A percentile compares a stretch with the other conserved stretches of the same genome.
Evolutionary conservation across 1,139 yeast genomes (phyloP).

Genomic region (Pichiaceae sp.): DNA sequence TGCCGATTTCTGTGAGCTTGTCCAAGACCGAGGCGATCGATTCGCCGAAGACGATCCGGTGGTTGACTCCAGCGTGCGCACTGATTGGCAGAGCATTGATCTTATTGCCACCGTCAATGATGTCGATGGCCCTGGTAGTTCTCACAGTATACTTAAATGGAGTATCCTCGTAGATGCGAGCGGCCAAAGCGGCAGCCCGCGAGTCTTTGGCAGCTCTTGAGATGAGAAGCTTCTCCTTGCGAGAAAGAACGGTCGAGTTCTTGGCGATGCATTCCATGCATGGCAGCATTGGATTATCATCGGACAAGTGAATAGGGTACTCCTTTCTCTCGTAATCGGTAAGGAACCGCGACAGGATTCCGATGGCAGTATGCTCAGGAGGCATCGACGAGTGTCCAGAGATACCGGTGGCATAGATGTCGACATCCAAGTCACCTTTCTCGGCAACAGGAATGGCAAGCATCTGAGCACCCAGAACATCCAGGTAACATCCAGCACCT

Average conservation of each 20-base stretch:
- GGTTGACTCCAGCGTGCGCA: conserved; percentile 41
- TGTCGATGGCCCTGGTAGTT: conserved; percentile 56
- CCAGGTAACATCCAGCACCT: conserved; percentile 39
- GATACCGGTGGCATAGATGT: conserved; percentile 45
- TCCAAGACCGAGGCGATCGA: conserved; percentile 22
- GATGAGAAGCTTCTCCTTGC: conserved; percentile 34
- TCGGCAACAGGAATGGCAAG: conserved; percentile 47
- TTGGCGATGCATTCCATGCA: conserved; percentile 33
- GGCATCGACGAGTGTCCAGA: conserved; percentile 64
- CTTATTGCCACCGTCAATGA: conserved; percentile 55
- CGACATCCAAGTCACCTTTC: conserved; percentile 43
- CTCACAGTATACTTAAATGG: conserved; percentile 32
- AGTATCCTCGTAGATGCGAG: conserved; percentile 26
- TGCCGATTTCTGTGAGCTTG: conserved; percentile 34
- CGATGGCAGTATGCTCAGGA: conserved; percentile 66
- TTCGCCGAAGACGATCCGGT: conserved; percentile 39
- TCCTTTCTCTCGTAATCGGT: conserved; percentile 41
- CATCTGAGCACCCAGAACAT: conserved; percentile 11
- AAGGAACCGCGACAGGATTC: conserved; percentile 51
- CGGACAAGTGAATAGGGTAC: conserved; percentile 34
- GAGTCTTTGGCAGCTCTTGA: conserved; percentile 28
- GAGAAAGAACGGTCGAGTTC: conserved; percentile 15
- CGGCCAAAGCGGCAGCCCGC: conserved; percentile 32
- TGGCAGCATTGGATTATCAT: conserved; percentile 44
- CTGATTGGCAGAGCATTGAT: conserved; percentile 49